Percentiles rank a stretch among this genome's conserved stretches.
These are phyloP conservation scores for Solidago caesia DNA, from an alignment of 129 eudicot genomes.

Conservation along the genomic window DNA sequence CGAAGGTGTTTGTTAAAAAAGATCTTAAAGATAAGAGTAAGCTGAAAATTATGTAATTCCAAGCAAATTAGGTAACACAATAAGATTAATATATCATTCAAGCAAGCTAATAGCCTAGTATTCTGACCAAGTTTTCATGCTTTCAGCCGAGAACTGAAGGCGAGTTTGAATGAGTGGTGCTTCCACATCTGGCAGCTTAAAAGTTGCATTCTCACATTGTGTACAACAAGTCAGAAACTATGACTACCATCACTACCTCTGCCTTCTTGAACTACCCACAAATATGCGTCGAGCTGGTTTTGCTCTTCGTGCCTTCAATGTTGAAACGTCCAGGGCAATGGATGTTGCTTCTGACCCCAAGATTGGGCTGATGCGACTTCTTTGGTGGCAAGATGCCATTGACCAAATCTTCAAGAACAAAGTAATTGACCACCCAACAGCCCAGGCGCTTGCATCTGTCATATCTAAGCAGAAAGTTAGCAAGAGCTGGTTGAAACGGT, in stretches of 20 bases:
- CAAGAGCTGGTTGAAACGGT: constrained; percentile 88
- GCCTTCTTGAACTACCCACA: constrained; percentile 93
- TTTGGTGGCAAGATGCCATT: constrained; percentile 96
- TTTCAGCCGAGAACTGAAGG: constrained; percentile 29
- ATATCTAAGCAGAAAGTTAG: constrained; percentile 63
- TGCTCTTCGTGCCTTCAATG: constrained; percentile 94
- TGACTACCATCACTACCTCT: constrained; percentile 94
- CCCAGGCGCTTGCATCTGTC: constrained; percentile 70
- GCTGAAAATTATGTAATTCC: too few relatives aligned
- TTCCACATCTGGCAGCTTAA: constrained; percentile 55
- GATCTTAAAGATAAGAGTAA: too few relatives aligned
- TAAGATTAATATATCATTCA: too few relatives aligned
- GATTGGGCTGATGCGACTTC: constrained; percentile 92
- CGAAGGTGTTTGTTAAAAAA: too few relatives aligned
- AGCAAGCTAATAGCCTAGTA: neutral
- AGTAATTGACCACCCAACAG: constrained; percentile 86
- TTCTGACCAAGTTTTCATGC: neutral
- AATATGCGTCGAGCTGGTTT: constrained; percentile 84
- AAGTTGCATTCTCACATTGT: constrained; percentile 82
- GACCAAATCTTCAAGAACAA: constrained; percentile 80
- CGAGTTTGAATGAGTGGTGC: constrained; percentile 54
- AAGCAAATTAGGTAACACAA: too few relatives aligned
- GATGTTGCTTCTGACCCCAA: constrained; percentile 92
- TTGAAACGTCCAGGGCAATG: constrained; percentile 89
- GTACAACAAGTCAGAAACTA: constrained; percentile 94